phyloP scores from a whole-genome alignment of 2,329 filamentous ascomycete genomes.

The Mollisiaceae sp. region DNA sequence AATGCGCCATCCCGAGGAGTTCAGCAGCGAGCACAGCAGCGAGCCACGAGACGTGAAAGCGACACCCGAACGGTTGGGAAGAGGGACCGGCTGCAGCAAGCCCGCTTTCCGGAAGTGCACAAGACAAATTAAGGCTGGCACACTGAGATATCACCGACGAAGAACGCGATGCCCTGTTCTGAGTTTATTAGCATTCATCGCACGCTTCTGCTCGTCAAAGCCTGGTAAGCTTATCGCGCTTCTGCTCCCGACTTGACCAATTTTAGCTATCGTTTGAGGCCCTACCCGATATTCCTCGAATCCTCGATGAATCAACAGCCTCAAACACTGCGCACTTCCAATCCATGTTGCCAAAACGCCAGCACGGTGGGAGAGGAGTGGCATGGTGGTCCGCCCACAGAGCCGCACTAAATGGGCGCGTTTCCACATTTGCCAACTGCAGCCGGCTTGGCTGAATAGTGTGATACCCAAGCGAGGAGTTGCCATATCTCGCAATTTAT shows the following conservation, averaged over 20 bases:
- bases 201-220: not conserved
- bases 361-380: not conserved
- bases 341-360: slow-evolving; percentile 1
- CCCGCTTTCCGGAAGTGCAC: not conserved
- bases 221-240: not conserved
- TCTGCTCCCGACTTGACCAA: not conserved
- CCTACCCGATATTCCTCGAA: not conserved
- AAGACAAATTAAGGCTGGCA: not conserved
- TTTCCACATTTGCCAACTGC: slow-evolving; percentile 5
- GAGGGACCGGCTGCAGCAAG: slow-evolving; percentile 1
- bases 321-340: not conserved
- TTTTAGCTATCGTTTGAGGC: not conserved
- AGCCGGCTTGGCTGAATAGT: slow-evolving; percentile 14
- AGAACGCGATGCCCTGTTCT: not conserved
- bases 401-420: slow-evolving; percentile 8
- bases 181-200: not conserved
- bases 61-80: slow-evolving; percentile 3
- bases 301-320: not conserved
- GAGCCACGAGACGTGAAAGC: not conserved
- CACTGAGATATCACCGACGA: not conserved
- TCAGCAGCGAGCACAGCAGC: slow-evolving; percentile 7
- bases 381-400: not conserved
- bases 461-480: slow-evolving; percentile 6
- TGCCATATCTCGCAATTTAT: slow-evolving; percentile 17
- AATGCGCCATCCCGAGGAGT: not conserved